Base-by-base conservation (phyloP, 108 stramenopile species). In the Nitzschia palea region DNA sequence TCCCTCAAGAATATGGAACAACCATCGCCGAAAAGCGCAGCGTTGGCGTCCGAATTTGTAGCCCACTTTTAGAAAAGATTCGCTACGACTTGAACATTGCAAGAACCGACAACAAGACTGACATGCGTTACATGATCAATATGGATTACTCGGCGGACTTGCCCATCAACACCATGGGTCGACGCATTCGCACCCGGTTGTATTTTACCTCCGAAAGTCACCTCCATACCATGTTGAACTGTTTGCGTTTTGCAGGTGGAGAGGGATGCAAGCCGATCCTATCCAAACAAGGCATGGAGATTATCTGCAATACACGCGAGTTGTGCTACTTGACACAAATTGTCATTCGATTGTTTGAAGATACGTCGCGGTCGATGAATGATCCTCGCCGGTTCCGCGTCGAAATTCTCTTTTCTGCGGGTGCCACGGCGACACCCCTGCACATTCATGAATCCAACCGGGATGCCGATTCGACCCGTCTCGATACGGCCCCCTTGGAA, bases 191-290 rank as follows among this genome's bases (percentile, higher is more conserved):
- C 51, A 97, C 98, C 5, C 83, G 99, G 1, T 77, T 99, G 29
- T 99, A 99, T 60, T 86, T 86, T 54, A 99, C 98, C 2, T 93
- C 90, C n/a, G 99, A 99, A 80, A 89, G 90, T 22, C 99, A 99
- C 83, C 67, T 99, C 33, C 97, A 98, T 68, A 93, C 96, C 3
- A 70, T 98, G 27, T 68, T 98, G 47, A 98, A 97, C 71, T 95
- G 97, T 34, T 73, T 99, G 8, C 74, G 98, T n/a, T 96, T 94
- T 71, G 76, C 87, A 1, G 77, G 69, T 27, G 74, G 85, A 31
- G 62, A 80, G 28, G 64, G 67, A 0, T 71, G 73, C 37, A 64
- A 70, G 35, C 67, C 70, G 12, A 76, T 88, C 29, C 45, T 92
- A 10, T 91, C 88, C 4, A 50, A 76, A 15, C 31, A 61, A 10